These are phyloP conservation scores for Carnegiea gigantea DNA, from an alignment of 179 eudicot species.

Conservation along the genomic window DNA sequence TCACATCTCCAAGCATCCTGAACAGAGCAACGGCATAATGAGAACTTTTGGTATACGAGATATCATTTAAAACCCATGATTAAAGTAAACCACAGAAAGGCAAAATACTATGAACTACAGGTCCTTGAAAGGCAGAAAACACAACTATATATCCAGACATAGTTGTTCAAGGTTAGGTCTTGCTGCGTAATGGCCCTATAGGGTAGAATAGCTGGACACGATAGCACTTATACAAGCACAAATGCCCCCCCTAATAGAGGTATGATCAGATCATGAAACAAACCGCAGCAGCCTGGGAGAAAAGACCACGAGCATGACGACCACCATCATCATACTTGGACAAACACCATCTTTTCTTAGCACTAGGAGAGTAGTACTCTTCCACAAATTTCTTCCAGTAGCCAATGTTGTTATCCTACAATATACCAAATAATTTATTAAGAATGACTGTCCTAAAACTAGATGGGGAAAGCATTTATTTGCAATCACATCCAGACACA, in stretches of 20 bases:
- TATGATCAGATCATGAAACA: slow-evolving; percentile 12
- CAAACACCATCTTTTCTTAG: slow-evolving; percentile 46
- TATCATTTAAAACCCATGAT: not conserved
- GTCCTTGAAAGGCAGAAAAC: not conserved
- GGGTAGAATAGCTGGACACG: no score
- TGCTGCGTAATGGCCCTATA: not conserved
- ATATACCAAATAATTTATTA: not conserved
- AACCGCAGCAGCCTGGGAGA: slow-evolving; percentile 31
- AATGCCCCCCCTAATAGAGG: not conserved
- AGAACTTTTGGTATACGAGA: not conserved
- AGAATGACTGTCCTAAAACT: not conserved
- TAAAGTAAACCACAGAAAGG: slow-evolving; percentile 1
- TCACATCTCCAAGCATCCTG: slow-evolving; percentile 51
- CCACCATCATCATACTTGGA: slow-evolving; percentile 26
- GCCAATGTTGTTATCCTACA: slow-evolving; percentile 41
- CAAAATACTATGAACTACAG: not conserved
- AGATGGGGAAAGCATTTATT: no score
- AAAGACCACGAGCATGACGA: slow-evolving; percentile 26
- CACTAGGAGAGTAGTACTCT: slow-evolving; percentile 35
- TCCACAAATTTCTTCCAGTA: slow-evolving; percentile 45
- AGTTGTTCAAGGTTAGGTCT: not conserved
- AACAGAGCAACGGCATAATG: not conserved
- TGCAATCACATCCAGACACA: not conserved
- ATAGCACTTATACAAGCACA: not conserved
- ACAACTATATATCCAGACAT: not conserved